phyloP scores from a whole-genome alignment of 805 yeast genomes.

The Dipodascus geniculatus region DNA sequence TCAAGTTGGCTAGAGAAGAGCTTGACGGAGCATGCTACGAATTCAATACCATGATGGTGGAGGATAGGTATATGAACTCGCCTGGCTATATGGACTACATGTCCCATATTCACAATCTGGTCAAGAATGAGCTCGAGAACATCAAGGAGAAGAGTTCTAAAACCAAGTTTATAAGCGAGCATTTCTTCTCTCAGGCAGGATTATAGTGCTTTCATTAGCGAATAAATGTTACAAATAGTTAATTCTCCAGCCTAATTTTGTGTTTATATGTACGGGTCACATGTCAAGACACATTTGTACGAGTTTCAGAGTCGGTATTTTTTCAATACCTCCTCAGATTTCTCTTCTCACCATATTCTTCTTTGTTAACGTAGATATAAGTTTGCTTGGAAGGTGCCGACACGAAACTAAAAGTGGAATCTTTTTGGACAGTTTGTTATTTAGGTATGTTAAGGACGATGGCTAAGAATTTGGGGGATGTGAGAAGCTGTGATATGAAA shows the following conservation, averaged over 20 bases:
- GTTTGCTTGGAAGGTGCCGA: background rate
- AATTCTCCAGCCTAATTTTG: no score
- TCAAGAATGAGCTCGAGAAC: constrained; percentile 20
- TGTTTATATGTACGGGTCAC: background rate
- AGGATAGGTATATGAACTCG: constrained; percentile 52
- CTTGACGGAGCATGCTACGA: constrained; percentile 47
- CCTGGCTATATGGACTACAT: constrained; percentile 58
- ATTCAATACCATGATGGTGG: constrained; percentile 53
- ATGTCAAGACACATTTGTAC: background rate
- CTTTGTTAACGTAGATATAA: no score
- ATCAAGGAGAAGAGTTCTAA: constrained; percentile 1
- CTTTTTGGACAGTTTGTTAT: background rate
- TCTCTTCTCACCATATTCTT: background rate
- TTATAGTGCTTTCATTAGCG: background rate
- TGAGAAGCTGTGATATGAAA: background rate
- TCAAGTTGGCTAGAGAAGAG: constrained; percentile 54
- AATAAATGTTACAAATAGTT: background rate
- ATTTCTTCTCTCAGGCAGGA: background rate
- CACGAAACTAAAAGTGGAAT: background rate
- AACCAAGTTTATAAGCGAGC: background rate
- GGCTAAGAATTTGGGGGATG: background rate
- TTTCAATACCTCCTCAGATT: background rate
- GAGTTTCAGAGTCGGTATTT: background rate
- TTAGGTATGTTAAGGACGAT: background rate
- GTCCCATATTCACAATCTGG: constrained; percentile 47